Percentiles rank a stretch among this genome's conserved stretches.
phyloP scores from a whole-genome alignment of 2,329 filamentous ascomycete genomes.

The Colletotrichum truncatum region DNA sequence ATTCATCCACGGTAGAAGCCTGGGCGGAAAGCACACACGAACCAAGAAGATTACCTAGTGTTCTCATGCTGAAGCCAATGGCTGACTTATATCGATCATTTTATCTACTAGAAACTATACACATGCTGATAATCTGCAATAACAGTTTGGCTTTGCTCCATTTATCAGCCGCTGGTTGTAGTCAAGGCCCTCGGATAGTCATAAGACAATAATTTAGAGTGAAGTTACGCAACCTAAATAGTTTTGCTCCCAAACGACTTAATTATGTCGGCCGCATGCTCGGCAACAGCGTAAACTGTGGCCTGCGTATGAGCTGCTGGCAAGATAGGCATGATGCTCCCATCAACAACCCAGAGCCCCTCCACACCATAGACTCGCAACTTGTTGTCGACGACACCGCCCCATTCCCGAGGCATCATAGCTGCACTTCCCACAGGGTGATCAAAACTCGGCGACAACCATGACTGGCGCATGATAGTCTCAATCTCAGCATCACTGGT shows the following conservation, averaged over 20 bases:
- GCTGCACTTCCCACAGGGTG: conserved; percentile 40
- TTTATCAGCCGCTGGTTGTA: no score
- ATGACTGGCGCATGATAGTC: conserved; percentile 29
- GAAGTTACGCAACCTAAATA: no score
- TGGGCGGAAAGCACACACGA: no score
- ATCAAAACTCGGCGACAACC: conserved; percentile 33
- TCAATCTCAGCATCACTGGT: conserved; percentile 35
- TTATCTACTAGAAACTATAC: no score
- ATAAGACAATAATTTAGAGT: no score
- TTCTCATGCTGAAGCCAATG: no score
- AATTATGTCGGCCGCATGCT: conserved; percentile 42
- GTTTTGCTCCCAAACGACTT: conserved; percentile 13
- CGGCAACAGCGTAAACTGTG: conserved; percentile 40
- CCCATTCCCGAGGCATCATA: conserved; percentile 43
- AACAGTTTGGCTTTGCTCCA: no score
- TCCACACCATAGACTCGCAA: conserved; percentile 45
- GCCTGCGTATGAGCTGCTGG: conserved; percentile 42
- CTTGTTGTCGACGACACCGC: conserved; percentile 44
- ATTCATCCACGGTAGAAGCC: no score
- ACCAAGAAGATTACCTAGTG: no score
- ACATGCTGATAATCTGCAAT: no score
- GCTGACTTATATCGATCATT: no score
- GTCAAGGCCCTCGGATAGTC: no score
- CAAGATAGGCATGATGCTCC: conserved; percentile 44
- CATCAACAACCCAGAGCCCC: conserved; percentile 46